Evolutionary conservation across 1,284 basidiomycete species (phyloP).

Genomic region (Sporisorium reilianum): DNA sequence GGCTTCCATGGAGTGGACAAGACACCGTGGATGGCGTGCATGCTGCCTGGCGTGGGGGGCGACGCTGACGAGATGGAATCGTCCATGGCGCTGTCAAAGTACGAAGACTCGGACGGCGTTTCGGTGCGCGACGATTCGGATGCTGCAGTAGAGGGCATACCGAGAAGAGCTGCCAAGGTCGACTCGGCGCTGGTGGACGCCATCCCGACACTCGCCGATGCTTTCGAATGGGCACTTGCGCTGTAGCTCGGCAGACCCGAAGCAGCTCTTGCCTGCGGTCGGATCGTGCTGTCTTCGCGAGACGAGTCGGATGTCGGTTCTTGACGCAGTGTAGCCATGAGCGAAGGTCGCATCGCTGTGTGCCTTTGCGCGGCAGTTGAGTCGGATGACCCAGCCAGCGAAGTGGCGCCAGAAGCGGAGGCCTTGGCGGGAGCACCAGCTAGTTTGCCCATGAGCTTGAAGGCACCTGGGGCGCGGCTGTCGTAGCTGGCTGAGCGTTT

Average conservation of each 20-base stretch:
- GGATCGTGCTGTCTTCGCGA: neutral
- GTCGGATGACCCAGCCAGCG: neutral
- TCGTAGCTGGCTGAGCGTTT: conserved; percentile 46
- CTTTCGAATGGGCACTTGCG: conserved; percentile 4
- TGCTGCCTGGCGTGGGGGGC: conserved; percentile 44
- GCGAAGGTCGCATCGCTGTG: conserved; percentile 24
- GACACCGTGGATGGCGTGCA: conserved; percentile 37
- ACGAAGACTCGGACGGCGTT: conserved; percentile 42
- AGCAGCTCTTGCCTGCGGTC: neutral
- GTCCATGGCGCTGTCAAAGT: conserved; percentile 46
- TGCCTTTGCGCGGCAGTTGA: conserved; percentile 6
- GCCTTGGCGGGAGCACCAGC: conserved; percentile 18
- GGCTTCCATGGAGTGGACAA: conserved; percentile 39
- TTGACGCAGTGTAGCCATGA: conserved; percentile 37
- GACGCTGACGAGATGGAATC: conserved; percentile 40
- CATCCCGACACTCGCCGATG: conserved; percentile 7
- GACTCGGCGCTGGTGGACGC: conserved; percentile 27
- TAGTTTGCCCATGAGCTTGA: conserved; percentile 30
- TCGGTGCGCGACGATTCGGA: conserved; percentile 37
- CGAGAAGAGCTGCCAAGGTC: conserved; percentile 44
- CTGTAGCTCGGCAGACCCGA: conserved; percentile 27
- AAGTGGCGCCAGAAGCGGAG: conserved; percentile 13
- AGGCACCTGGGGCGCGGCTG: conserved; percentile 14
- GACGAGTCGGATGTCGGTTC: conserved; percentile 1
- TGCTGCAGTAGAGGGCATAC: conserved; percentile 34